Evolutionary conservation across 345 rosid species (phyloP).

Genomic region (Aquilaria yunnanensis): DNA sequence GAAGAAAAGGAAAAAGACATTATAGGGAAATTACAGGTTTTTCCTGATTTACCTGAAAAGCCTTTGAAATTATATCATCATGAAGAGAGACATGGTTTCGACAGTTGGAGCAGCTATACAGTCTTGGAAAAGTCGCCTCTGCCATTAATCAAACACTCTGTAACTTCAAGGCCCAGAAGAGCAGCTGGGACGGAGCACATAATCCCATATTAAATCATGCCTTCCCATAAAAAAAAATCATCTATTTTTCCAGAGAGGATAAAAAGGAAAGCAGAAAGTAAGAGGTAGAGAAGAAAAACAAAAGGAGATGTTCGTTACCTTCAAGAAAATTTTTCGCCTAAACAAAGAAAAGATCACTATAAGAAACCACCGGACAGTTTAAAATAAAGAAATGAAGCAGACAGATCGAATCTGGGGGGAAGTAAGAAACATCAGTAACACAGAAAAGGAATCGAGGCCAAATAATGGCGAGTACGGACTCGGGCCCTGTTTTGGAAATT

Average conservation of each 20-base stretch:
- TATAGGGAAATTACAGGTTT: neutral
- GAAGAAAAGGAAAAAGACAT: neutral
- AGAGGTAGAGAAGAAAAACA: slow-evolving; percentile 4
- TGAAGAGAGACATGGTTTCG: slow-evolving; percentile 82
- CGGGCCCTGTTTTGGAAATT: neutral
- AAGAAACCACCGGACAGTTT: slow-evolving; percentile 7
- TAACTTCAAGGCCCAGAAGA: slow-evolving; percentile 11
- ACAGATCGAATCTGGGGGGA: neutral
- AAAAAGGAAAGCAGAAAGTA: slow-evolving; percentile 6
- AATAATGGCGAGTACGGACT: no score
- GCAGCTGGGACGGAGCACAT: neutral
- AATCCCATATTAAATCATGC: no score
- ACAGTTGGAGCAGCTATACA: slow-evolving; percentile 85
- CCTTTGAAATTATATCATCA: slow-evolving; percentile 85
- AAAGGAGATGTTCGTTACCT: neutral
- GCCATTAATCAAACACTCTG: slow-evolving; percentile 40
- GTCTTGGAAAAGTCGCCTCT: slow-evolving; percentile 61
- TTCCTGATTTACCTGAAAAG: slow-evolving; percentile 70
- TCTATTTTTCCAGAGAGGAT: no score
- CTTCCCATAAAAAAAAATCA: no score
- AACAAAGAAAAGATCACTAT: slow-evolving; percentile 4
- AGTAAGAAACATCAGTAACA: no score
- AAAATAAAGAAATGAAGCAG: slow-evolving; percentile 15
- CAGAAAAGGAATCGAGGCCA: neutral
- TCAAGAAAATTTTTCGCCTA: no score